phyloP scores from a whole-genome alignment of 768 basidiomycete species.

The Lepiota brunneoincarnata region DNA sequence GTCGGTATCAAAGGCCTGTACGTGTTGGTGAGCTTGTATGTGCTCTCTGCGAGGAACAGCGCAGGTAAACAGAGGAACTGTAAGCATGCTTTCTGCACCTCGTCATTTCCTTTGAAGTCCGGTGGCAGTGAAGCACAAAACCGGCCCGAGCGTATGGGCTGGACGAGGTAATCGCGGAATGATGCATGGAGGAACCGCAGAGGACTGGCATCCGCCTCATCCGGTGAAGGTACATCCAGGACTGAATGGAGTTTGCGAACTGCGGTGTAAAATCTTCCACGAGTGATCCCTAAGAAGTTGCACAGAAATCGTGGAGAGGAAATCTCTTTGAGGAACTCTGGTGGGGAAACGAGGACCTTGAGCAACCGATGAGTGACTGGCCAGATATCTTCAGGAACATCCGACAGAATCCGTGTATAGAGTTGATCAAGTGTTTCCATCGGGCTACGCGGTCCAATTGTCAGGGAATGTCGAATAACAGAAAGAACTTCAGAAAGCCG shows the following conservation, averaged over 20 bases:
- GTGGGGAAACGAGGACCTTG: neutral
- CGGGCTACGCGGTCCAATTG: neutral
- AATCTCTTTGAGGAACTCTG: no score
- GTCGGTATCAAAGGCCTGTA: no score
- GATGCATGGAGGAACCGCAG: constrained; percentile 4
- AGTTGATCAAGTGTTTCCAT: neutral
- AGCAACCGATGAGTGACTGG: neutral
- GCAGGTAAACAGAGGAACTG: no score
- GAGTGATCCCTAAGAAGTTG: neutral
- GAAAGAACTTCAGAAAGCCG: neutral
- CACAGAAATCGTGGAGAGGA: neutral
- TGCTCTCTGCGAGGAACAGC: no score
- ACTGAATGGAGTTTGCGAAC: neutral
- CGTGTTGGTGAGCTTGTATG: no score
- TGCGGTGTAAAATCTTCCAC: neutral
- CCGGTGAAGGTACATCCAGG: neutral
- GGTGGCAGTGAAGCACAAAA: no score
- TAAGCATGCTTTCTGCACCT: no score
- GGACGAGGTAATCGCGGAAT: neutral
- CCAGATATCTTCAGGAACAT: neutral
- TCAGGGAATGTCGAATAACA: neutral
- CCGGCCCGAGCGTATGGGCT: neutral
- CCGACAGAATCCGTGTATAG: neutral
- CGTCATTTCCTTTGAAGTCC: no score
- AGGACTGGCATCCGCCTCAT: neutral